Base-by-base conservation (phyloP, 768 basidiomycete genomes). In the Panaeolus cyanescens region DNA sequence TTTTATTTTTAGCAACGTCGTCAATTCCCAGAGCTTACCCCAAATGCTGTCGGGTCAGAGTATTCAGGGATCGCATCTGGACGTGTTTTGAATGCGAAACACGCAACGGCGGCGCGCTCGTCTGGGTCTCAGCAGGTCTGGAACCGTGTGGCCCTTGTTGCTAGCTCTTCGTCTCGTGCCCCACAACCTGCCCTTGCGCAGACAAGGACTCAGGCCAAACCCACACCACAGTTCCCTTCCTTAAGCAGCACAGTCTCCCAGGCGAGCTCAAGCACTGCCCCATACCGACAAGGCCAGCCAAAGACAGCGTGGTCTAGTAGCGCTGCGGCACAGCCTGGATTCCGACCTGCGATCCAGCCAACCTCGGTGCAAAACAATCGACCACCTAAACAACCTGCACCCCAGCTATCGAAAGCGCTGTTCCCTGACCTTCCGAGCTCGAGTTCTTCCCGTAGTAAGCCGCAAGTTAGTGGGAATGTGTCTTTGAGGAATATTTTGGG, bases 141-240 rank as follows among this genome's bases (percentile, higher is more conserved):
- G 88, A 93, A 95, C 64, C 87, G 95, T 15, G 94, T 96, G 25
- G 95, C 93, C 6, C 85, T 84, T 62, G 95, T 93, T 0, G 95
- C 94, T 8, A 73, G 77, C 22, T 75, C 79, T 45, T 80, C 78
- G 15, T 72, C 80, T 1, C 66, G 74, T 19, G 42, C 40, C 15
- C 61, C 65, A 72, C 77, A 1, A 66, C 68, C 32, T 62, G 55
- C n/a, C 58, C 64, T 54, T 59, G 62, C 67, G 31, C 65, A 67
- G 15, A 59, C 65, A 17, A 58, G 64, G 63, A 69, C 66, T 31
- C 55, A 74, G 57, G 63, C 67, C 9, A 73, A 74, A 36, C 73
- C 73, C 20, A 80, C 79, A 67, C 79, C 78, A 17, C 75, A 10
- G 72, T 81, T 12, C 15, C 62, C 68, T 50, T 58, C 69, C n/a